Evolutionary conservation across 495 filamentous ascomycete genomes (phyloP).

Genomic region (Acidiella bohemica): DNA sequence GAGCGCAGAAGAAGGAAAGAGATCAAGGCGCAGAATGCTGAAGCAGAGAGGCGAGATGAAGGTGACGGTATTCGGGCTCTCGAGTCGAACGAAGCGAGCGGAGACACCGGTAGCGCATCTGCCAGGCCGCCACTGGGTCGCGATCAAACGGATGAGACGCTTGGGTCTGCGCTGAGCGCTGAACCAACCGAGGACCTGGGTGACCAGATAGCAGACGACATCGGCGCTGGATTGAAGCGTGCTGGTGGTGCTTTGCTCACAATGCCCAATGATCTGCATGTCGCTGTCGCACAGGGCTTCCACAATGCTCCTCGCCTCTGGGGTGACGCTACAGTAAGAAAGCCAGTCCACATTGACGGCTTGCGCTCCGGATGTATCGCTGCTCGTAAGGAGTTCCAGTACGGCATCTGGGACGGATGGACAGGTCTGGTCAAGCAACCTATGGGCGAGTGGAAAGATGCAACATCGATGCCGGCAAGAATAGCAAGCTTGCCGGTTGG

Average conservation of each 20-base stretch:
- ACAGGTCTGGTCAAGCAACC: constrained; percentile 58
- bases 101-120: too few relatives aligned
- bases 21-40: not conserved
- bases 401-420: constrained; percentile 61
- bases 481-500: constrained; percentile 40
- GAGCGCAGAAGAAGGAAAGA: constrained; percentile 3
- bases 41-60: not conserved
- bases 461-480: constrained; percentile 16
- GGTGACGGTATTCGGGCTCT: too few relatives aligned
- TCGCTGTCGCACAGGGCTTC: constrained; percentile 67
- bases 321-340: constrained; percentile 35
- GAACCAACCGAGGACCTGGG: constrained; percentile 21
- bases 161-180: constrained; percentile 22
- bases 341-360: constrained; percentile 48
- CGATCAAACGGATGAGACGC: constrained; percentile 9
- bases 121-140: not conserved
- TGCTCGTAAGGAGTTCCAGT: constrained; percentile 51
- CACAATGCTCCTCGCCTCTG: constrained; percentile 66
- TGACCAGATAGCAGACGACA: constrained; percentile 31
- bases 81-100: too few relatives aligned
- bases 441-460: constrained; percentile 44
- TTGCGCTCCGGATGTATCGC: constrained; percentile 54
- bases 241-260: constrained; percentile 33
- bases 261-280: constrained; percentile 51
- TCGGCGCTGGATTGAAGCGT: constrained; percentile 35